phyloP scores from a whole-genome alignment of 2,329 filamentous ascomycete genomes.

The Fusarium falciforme region DNA sequence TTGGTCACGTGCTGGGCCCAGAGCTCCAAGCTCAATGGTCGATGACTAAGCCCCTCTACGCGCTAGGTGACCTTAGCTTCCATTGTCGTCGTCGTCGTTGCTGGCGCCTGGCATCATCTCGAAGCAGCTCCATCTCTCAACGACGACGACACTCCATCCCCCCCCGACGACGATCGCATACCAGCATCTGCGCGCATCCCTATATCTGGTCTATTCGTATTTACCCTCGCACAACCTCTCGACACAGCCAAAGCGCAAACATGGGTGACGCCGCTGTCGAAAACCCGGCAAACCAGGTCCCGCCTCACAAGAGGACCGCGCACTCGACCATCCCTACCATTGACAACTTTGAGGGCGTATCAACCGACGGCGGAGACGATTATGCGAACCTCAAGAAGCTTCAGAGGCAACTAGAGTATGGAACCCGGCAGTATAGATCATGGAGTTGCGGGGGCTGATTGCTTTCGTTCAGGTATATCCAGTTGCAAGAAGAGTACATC shows the following conservation, averaged over 20 bases:
- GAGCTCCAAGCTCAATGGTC: slow-evolving; percentile 26
- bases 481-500: slow-evolving; percentile 99
- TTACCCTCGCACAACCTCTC: background rate
- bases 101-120: slow-evolving; percentile 44
- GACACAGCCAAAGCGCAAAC: slow-evolving; percentile 44
- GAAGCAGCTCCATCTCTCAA: slow-evolving; percentile 42
- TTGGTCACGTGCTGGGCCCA: slow-evolving; percentile 30
- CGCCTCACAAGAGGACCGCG: slow-evolving; percentile 83
- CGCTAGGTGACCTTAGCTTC: slow-evolving; percentile 39
- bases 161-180: slow-evolving; percentile 19
- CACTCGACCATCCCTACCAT: slow-evolving; percentile 88
- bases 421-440: background rate
- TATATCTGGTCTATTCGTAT: background rate
- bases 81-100: slow-evolving; percentile 45
- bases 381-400: slow-evolving; percentile 97
- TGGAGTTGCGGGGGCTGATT: slow-evolving; percentile 24
- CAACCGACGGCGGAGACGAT: slow-evolving; percentile 86
- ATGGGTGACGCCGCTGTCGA: slow-evolving; percentile 94
- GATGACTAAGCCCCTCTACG: slow-evolving; percentile 41
- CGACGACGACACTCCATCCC: slow-evolving; percentile 16
- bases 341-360: slow-evolving; percentile 87
- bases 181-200: background rate
- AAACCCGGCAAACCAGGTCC: slow-evolving; percentile 77
- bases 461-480: slow-evolving; percentile 76
- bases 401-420: slow-evolving; percentile 93